These are phyloP conservation scores for Mucor sp. DNA, from an alignment of 371 early-diverging fungal genomes.

Conservation along the genomic window DNA sequence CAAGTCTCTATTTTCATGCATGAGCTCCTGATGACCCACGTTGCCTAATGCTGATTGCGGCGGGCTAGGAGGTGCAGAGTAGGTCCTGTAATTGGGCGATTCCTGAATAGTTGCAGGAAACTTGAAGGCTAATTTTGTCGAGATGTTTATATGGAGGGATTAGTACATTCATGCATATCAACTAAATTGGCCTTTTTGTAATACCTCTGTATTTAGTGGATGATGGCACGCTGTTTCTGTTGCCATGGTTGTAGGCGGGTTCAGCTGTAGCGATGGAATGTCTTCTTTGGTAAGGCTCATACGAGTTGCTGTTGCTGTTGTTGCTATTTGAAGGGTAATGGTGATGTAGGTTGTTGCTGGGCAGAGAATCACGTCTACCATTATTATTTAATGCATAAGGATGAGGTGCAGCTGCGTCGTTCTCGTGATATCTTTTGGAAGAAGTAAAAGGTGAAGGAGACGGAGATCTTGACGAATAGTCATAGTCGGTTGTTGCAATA, in stretches of 20 bases:
- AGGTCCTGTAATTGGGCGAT: slow-evolving; percentile 43
- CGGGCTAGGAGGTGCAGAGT: slow-evolving; percentile 64
- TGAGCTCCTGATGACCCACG: slow-evolving; percentile 12
- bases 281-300: slow-evolving; percentile 53
- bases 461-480: slow-evolving; percentile 45
- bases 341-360: slow-evolving; percentile 17
- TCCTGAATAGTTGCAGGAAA: slow-evolving; percentile 46
- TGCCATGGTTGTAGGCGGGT: slow-evolving; percentile 18
- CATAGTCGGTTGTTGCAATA: slow-evolving; percentile 42
- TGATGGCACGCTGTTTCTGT: not conserved
- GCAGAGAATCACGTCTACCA: slow-evolving; percentile 47
- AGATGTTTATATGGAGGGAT: not conserved
- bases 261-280: slow-evolving; percentile 62
- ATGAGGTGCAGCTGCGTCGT: slow-evolving; percentile 9
- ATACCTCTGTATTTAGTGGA: slow-evolving; percentile 40
- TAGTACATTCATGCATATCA: not conserved
- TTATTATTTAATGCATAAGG: slow-evolving; percentile 4
- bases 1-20: slow-evolving; percentile 17
- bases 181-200: not conserved
- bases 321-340: slow-evolving; percentile 15
- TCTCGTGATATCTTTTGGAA: slow-evolving; percentile 16
- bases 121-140: slow-evolving; percentile 27
- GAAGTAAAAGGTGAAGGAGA: slow-evolving; percentile 36
- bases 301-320: slow-evolving; percentile 13
- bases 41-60: slow-evolving; percentile 32